Evolutionary conservation across 2,329 filamentous ascomycete species (phyloP), one percentile per base, ranked within the genome.

Genomic region (Pseudocercospora macadamiae): DNA sequence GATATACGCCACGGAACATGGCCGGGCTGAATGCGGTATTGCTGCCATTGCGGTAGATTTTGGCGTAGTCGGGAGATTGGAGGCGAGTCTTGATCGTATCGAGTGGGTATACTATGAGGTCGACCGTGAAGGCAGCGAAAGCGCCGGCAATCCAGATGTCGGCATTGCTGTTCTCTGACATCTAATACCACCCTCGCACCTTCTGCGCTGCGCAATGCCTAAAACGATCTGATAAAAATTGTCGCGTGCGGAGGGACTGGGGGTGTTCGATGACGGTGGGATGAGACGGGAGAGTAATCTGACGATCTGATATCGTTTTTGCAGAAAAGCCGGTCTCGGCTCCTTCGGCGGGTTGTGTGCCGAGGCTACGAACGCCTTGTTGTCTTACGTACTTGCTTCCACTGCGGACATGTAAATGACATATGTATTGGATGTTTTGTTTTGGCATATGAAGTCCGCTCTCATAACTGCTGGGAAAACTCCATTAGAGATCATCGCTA

Each of bases 41-140:
- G 1, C 76, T 75, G 14, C 80, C 80, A 76, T 87, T 77, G 61
- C 81, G 83, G 71, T 87, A 93, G 0, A 87, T 80, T 51, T 82
- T 82, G 34, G 85, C 78, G 75, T 92, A 95, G 68, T 92, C 84
- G 10, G 86, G 87, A 54, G 88, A 91, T 73, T 96, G 92, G 48
- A 91, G 83, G 8, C 92, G 85, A 6, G 92, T 96, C 73, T 96
- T 96, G 68, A 96, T 80, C 0, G 92, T 97, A 72, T 96, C 93
- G 14, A 96, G 80, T 0, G 92, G 93, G 69, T 95, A 96, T 32
- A 96, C 85, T 14, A 96, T 80, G 49, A 96, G 79, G 73, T 96
- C 91, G 57, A 96, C 89, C 1, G 89, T 88, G 72, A 96, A 91
- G 23, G 91, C 93, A 63, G 92, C 92, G 54, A 89, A 83, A 54